Evolutionary conservation across 2,329 filamentous ascomycete species (phyloP), one percentile per base, ranked within the genome.

Genomic region (Dothideomycetes sp.): DNA sequence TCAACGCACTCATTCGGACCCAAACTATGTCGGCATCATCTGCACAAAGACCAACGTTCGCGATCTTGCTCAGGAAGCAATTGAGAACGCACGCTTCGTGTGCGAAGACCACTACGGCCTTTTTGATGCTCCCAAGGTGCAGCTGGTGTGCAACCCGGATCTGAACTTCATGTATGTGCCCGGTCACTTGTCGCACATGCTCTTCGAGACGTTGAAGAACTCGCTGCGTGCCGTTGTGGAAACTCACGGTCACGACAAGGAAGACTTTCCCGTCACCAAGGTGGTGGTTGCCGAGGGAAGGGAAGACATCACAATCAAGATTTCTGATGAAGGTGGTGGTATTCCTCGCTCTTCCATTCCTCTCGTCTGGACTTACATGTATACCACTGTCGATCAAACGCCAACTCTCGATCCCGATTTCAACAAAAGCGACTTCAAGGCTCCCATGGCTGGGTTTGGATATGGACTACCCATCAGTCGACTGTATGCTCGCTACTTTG

Each of bases 341-440:
- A 96, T 98, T 38, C 87, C 91, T 0, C 72, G 91, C 53, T 93
- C 84, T 52, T 77, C 86, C 38, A 96, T 98, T 47, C 91, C 91
- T 4, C 73, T 98, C 11, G 91, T 96, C n/a, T 98, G 91, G 91
- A 98, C 91, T 10, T 98, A 98, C 62, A 98, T 96, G 91, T 98
- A 98, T 62, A 98, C 91, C 27, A 98, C 91, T 2, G 91, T 98
- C 48, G 91, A 96, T 61, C 79, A 88, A 52, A 96, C 91, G 16
- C 91, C 91, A 11, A 94, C 80, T 56, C 68, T 98, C 46, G 91
- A 98, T 57, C 91, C 91, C 1, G 89, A 96, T 59, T 98, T 96
- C 61, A 89, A 98, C 64, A 94, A 96, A 68, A 94, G 81, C 64
- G 91, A 98, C 61, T 98, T 98, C 71, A 96, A 98, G 63, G 91